Percentiles rank a stretch among this genome's conserved stretches.
Conservation (phyloP, 257 asterid species). For the Solanum pinnatisectum region DNA sequence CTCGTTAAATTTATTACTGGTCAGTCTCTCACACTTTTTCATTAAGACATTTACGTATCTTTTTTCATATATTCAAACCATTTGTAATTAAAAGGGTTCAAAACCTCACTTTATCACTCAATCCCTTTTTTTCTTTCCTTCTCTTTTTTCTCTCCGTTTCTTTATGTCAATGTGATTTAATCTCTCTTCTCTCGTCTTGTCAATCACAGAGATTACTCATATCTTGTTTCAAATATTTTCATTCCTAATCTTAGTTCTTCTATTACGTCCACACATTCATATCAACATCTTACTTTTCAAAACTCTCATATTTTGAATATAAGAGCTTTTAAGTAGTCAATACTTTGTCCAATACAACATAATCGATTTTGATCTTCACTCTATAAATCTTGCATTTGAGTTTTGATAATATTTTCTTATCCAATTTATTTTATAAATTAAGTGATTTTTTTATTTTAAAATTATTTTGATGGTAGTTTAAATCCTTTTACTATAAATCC, state of each 20-base stretch:
- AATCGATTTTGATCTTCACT: too few species aligned
- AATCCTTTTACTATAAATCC: background rate
- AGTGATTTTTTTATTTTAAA: too few species aligned
- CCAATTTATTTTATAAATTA: too few species aligned
- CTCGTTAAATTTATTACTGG: too few species aligned
- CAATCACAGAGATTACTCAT: background rate
- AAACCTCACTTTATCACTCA: background rate
- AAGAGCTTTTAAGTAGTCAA: too few species aligned
- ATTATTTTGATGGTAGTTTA: background rate
- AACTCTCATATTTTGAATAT: too few species aligned
- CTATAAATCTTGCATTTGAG: too few species aligned
- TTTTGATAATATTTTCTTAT: too few species aligned
- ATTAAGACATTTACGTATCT: too few species aligned
- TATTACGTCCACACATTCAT: rapidly evolving
- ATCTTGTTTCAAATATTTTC: background rate
- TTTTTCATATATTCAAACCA: too few species aligned
- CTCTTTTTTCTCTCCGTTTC: background rate
- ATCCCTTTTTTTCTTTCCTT: background rate
- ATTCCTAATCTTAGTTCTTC: background rate
- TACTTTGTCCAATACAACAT: too few species aligned
- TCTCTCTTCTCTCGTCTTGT: too few species aligned
- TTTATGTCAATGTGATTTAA: background rate
- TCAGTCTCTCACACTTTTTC: background rate
- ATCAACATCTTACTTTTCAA: background rate
- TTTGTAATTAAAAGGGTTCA: background rate